Evolutionary conservation across 1,284 basidiomycete species (phyloP).

Genomic region (Pisolithus thermaeus): DNA sequence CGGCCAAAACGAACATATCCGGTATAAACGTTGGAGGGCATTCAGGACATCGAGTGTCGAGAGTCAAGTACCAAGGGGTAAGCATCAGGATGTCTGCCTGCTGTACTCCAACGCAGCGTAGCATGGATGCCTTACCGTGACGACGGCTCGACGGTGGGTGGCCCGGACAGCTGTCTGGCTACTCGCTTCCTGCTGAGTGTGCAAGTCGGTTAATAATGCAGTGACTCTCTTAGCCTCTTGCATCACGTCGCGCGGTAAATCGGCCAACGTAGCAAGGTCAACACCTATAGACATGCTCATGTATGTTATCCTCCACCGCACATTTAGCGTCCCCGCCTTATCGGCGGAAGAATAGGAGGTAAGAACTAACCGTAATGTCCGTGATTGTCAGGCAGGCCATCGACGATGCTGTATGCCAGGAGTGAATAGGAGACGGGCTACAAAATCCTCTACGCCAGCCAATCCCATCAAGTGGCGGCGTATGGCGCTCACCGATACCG

Average conservation of each 20-base stretch:
- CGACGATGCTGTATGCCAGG: slow-evolving; percentile 42
- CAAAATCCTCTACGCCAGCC: not conserved
- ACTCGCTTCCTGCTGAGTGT: slow-evolving; percentile 51
- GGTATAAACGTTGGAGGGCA: no score
- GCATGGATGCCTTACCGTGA: slow-evolving; percentile 44
- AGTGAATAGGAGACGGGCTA: not conserved
- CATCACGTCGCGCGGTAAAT: slow-evolving; percentile 69
- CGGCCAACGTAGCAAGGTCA: slow-evolving; percentile 78
- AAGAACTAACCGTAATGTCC: slow-evolving; percentile 57
- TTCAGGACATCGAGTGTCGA: no score
- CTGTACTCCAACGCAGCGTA: not conserved
- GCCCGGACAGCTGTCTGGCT: slow-evolving; percentile 58
- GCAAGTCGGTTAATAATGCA: slow-evolving; percentile 50
- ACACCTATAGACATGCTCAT: slow-evolving; percentile 46
- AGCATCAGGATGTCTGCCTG: no score
- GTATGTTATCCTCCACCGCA: not conserved
- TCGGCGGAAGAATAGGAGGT: no score
- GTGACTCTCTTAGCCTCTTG: slow-evolving; percentile 59
- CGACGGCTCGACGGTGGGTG: slow-evolving; percentile 58
- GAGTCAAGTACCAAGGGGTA: no score
- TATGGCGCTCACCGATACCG: slow-evolving; percentile 63
- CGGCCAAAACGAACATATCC: not conserved
- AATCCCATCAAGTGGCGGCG: not conserved
- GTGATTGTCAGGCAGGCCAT: slow-evolving; percentile 53
- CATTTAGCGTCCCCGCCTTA: not conserved